phyloP scores from a whole-genome alignment of 345 rosid genomes.

The Brassica cretica region DNA sequence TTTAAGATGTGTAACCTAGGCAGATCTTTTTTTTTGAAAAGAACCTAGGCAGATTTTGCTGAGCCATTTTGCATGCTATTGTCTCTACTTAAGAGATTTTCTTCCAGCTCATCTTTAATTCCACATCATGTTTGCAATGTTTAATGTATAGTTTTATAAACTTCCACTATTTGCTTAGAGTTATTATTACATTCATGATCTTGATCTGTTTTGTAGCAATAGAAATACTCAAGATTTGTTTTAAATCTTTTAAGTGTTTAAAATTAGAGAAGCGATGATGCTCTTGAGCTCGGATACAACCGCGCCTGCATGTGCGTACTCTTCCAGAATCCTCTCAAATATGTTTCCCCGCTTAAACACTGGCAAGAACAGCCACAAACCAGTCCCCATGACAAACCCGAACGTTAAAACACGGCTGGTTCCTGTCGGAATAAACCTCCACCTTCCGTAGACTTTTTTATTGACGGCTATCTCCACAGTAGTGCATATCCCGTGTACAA shows the following conservation, averaged over 20 bases:
- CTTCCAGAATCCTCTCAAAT: constrained; percentile 46
- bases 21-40: too few species aligned
- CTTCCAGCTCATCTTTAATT: constrained; percentile 4
- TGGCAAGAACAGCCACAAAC: constrained; percentile 53
- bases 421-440: constrained; percentile 27
- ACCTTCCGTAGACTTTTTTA: constrained; percentile 29
- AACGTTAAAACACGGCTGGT: constrained; percentile 42
- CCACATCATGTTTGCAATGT: not conserved
- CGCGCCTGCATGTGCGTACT: constrained; percentile 42
- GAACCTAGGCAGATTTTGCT: too few species aligned
- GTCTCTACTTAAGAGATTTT: not conserved
- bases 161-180: not conserved
- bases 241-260: not conserved
- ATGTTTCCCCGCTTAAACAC: constrained; percentile 25
- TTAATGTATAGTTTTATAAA: constrained; percentile 17
- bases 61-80: constrained; percentile 15
- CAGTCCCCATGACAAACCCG: constrained; percentile 43
- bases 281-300: not conserved
- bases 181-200: too few species aligned
- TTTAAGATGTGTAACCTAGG: too few species aligned
- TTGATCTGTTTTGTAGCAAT: not conserved
- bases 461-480: constrained; percentile 43
- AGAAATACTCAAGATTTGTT: too few species aligned
- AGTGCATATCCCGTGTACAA: constrained; percentile 52
- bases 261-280: not conserved